Evolutionary conservation across 1,284 basidiomycete species (phyloP).

Genomic region (Thecaphora thlaspeos): DNA sequence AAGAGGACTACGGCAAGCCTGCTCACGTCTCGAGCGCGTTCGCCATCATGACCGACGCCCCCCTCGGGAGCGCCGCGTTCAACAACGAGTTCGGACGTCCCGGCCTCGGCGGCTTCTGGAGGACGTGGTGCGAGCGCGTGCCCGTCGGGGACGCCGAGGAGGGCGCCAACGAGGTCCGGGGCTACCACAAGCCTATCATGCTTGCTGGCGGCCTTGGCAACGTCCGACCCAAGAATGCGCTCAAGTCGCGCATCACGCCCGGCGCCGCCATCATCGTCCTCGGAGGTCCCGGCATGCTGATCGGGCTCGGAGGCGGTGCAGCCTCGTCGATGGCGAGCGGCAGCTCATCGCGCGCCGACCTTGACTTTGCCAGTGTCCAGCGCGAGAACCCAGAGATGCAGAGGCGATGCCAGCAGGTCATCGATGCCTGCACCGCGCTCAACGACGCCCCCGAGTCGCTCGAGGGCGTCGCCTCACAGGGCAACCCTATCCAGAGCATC

Average conservation of each 20-base stretch:
- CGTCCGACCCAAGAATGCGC: conserved; percentile 63
- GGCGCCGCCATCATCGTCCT: conserved; percentile 71
- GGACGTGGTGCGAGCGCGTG: conserved; percentile 54
- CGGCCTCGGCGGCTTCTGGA: conserved; percentile 64
- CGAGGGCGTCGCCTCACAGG: conserved; percentile 24
- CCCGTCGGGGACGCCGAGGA: conserved; percentile 20
- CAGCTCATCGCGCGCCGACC: conserved; percentile 72
- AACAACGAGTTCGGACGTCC: conserved; percentile 99
- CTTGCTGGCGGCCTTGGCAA: conserved; percentile 95
- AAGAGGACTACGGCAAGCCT: conserved; percentile 70
- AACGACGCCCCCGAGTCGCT: conserved; percentile 27
- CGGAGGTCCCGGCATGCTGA: conserved; percentile 95
- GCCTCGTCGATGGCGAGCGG: conserved; percentile 78
- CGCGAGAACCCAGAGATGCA: conserved; percentile 99
- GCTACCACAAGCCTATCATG: conserved; percentile 99
- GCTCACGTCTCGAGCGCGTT: conserved; percentile 86
- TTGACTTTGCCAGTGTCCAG: conserved; percentile 97
- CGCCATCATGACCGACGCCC: conserved; percentile 96
- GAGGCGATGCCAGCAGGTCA: conserved; percentile 92
- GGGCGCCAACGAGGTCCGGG: conserved; percentile 68
- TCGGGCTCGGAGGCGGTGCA: conserved; percentile 93
- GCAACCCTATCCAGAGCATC: conserved; percentile 84
- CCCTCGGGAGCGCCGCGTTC: conserved; percentile 90
- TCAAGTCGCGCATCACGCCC: conserved; percentile 50
- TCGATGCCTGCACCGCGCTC: conserved; percentile 67